Conservation (phyloP, 768 basidiomycete genomes). For the Mycena haematopus region DNA sequence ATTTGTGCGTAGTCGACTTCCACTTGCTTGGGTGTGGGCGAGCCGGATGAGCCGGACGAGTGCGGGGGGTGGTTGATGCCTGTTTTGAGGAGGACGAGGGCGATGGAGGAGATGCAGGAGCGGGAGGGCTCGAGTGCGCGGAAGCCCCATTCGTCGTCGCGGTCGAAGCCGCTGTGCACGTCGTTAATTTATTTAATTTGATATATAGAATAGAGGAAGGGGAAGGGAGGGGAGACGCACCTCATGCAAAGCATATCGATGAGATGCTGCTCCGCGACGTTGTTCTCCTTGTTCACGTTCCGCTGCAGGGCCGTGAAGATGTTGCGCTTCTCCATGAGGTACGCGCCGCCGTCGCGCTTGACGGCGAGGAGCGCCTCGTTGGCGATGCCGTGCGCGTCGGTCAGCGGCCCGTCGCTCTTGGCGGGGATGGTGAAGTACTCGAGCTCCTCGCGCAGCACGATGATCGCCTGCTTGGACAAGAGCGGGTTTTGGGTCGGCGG, state of each 20-base stretch:
- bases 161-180: conserved; percentile 87
- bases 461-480: conserved; percentile 95
- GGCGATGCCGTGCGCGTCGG: conserved; percentile 81
- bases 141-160: conserved; percentile 98
- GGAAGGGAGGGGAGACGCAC: conserved; percentile 52
- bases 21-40: too few species aligned
- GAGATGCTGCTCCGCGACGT: conserved; percentile 97
- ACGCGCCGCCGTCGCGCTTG: conserved; percentile 86
- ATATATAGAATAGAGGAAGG: not conserved
- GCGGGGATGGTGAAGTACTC: conserved; percentile 98
- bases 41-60: conserved; percentile 50
- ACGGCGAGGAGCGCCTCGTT: conserved; percentile 79
- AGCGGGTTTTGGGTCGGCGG: conserved; percentile 91
- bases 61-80: conserved; percentile 78
- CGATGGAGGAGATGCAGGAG: conserved; percentile 98
- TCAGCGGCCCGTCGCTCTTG: conserved; percentile 53
- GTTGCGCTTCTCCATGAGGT: conserved; percentile 85
- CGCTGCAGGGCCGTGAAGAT: conserved; percentile 98
- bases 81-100: conserved; percentile 95
- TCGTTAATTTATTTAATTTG: too few species aligned
- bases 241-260: conserved; percentile 99
- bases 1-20: conserved; percentile 92
- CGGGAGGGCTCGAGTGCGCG: conserved; percentile 94
- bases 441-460: conserved; percentile 95
- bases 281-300: conserved; percentile 99